Conservation (phyloP, 164 flowering plant species). For the Aristolochia fimbriata region DNA sequence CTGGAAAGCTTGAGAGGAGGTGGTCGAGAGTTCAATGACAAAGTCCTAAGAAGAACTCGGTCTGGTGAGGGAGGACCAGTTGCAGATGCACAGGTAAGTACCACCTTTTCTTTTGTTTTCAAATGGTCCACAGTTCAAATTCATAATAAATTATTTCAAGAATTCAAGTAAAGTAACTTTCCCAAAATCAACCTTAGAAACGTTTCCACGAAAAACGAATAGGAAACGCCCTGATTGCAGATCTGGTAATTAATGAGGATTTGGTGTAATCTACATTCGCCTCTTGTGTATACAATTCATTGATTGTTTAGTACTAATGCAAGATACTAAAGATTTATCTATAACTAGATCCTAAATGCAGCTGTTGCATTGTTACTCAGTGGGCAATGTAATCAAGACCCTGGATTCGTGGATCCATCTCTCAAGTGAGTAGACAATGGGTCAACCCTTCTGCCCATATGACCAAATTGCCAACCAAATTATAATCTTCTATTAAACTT, state of each 20-base stretch:
- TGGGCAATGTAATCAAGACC: slow-evolving; percentile 56
- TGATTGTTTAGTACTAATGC: not conserved
- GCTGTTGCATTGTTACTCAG: slow-evolving; percentile 76
- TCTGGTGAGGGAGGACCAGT: slow-evolving; percentile 77
- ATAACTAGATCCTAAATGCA: slow-evolving; percentile 63
- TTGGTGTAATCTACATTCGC: too few relatives aligned
- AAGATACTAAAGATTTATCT: not conserved
- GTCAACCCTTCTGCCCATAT: too few relatives aligned
- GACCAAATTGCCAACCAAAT: too few relatives aligned
- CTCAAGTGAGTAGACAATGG: slow-evolving; percentile 33
- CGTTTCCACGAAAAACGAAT: not conserved
- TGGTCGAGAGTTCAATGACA: slow-evolving; percentile 67
- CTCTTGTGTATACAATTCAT: not conserved
- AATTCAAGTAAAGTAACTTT: not conserved
- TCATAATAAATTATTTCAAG: not conserved
- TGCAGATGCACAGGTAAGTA: slow-evolving; percentile 84
- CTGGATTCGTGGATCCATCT: slow-evolving; percentile 52
- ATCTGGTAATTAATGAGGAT: too few relatives aligned
- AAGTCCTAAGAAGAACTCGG: slow-evolving; percentile 51
- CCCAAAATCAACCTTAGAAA: not conserved
- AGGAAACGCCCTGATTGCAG: too few relatives aligned
- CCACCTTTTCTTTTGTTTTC: not conserved
- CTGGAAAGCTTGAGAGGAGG: slow-evolving; percentile 71
- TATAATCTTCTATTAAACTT: too few relatives aligned
- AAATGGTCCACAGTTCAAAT: not conserved